phyloP scores from a whole-genome alignment of 2,329 filamentous ascomycete genomes.

The Parasarocladium wereldwijsianum region DNA sequence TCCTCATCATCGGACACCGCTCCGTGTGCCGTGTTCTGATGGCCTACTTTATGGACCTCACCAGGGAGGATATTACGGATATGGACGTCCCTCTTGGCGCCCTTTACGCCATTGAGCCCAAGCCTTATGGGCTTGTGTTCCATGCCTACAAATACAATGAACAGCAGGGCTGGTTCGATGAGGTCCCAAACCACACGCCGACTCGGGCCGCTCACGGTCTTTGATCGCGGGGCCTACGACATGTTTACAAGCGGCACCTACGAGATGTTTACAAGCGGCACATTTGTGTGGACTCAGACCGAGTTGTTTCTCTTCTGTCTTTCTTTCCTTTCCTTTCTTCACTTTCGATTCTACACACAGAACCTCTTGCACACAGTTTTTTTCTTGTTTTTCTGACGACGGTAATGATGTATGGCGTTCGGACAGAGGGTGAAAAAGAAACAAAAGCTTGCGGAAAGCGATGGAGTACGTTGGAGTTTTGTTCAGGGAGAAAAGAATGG shows the following conservation, averaged over 20 bases:
- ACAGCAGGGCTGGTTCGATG: conserved; percentile 63
- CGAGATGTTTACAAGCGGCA: too few relatives aligned
- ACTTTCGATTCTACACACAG: neutral
- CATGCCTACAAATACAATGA: conserved; percentile 88
- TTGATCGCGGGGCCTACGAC: neutral
- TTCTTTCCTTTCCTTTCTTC: neutral
- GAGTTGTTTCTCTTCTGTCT: neutral
- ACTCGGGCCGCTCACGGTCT: conserved; percentile 28
- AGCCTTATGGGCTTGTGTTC: conserved; percentile 95
- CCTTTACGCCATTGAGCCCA: conserved; percentile 88
- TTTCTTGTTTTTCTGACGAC: too few relatives aligned
- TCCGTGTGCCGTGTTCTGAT: conserved; percentile 85
- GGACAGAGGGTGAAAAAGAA: too few relatives aligned
- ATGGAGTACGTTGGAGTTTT: too few relatives aligned
- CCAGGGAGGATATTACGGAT: conserved; percentile 81
- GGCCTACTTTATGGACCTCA: conserved; percentile 91
- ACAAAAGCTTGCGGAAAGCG: too few relatives aligned
- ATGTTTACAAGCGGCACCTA: neutral
- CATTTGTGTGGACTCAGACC: too few relatives aligned
- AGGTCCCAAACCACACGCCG: conserved; percentile 72
- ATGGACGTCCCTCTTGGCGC: conserved; percentile 89
- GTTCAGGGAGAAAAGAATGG: too few relatives aligned
- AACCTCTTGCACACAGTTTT: too few relatives aligned
- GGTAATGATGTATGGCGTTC: too few relatives aligned
- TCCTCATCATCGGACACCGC: conserved; percentile 82